Conservation (phyloP, 495 filamentous ascomycete species). For the Aspergillus steynii region DNA sequence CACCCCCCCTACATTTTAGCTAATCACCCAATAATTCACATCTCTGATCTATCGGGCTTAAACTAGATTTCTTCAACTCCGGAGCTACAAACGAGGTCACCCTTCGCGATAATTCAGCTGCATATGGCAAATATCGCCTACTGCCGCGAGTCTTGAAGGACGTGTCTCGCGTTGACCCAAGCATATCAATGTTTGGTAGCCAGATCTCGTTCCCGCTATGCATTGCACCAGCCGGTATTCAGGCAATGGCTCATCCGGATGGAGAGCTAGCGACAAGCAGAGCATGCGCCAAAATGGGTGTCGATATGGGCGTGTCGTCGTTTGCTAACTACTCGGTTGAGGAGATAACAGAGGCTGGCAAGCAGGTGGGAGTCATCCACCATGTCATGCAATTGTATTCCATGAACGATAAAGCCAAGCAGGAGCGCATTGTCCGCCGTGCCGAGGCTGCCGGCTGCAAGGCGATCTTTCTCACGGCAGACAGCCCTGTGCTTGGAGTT, state of each 20-base stretch:
- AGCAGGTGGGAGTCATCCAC: slow-evolving; percentile 39
- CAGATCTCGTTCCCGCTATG: slow-evolving; percentile 33
- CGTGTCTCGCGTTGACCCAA: slow-evolving; percentile 48
- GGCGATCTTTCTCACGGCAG: slow-evolving; percentile 76
- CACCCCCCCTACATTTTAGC: too few relatives aligned
- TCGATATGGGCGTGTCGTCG: slow-evolving; percentile 57
- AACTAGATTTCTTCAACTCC: too few relatives aligned
- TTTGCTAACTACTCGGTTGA: slow-evolving; percentile 42
- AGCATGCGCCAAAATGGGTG: slow-evolving; percentile 49
- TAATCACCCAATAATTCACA: too few relatives aligned
- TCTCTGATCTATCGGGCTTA: too few relatives aligned
- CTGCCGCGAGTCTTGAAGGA: slow-evolving; percentile 20
- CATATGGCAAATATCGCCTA: too few relatives aligned
- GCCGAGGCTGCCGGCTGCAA: slow-evolving; percentile 50
- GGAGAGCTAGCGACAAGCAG: slow-evolving; percentile 66
- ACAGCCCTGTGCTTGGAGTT: slow-evolving; percentile 75
- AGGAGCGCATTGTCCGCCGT: slow-evolving; percentile 49
- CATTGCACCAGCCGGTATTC: slow-evolving; percentile 67
- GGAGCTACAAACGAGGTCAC: too few relatives aligned
- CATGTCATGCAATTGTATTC: slow-evolving; percentile 73
- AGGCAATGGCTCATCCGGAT: slow-evolving; percentile 60
- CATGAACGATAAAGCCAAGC: slow-evolving; percentile 62
- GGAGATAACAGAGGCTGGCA: slow-evolving; percentile 57
- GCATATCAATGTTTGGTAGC: slow-evolving; percentile 40
- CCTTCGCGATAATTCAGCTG: too few relatives aligned